Conservation (phyloP, 257 asterid genomes). For the Lycium ferocissimum region DNA sequence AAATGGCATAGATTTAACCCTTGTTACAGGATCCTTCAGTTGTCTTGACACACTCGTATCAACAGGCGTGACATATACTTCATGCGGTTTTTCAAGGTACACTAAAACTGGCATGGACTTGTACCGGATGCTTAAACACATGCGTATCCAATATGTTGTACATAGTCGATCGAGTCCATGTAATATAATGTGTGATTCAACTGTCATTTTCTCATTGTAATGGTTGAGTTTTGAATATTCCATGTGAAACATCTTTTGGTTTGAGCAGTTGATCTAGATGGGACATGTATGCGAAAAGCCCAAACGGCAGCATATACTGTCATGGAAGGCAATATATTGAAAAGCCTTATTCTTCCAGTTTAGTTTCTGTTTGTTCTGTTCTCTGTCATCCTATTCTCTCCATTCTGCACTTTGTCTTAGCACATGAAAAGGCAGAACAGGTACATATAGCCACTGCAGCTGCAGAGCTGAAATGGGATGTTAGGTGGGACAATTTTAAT, state of each 20-base stretch:
- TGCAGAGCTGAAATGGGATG: not conserved
- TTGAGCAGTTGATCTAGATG: not conserved
- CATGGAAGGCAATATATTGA: too few species aligned
- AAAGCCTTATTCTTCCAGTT: not conserved
- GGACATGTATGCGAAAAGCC: not conserved
- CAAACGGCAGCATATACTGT: not conserved
- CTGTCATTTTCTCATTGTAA: slow-evolving; percentile 32
- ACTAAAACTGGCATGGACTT: not conserved
- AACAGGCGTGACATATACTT: not conserved
- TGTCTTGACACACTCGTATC: not conserved
- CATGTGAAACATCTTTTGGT: not conserved
- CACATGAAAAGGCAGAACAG: not conserved
- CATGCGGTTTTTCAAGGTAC: not conserved
- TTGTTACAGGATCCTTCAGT: not conserved
- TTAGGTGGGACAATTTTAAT: not conserved
- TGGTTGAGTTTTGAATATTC: not conserved
- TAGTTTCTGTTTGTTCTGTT: not conserved
- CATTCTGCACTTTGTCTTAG: not conserved
- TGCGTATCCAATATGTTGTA: not conserved
- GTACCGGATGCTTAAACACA: not conserved
- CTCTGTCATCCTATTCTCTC: not conserved
- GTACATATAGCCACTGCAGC: not conserved
- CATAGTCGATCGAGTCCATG: not conserved
- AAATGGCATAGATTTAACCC: not conserved
- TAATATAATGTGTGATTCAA: slow-evolving; percentile 43